Conservation (phyloP, 306 rosid species). For the Acacia melanoxylon region DNA sequence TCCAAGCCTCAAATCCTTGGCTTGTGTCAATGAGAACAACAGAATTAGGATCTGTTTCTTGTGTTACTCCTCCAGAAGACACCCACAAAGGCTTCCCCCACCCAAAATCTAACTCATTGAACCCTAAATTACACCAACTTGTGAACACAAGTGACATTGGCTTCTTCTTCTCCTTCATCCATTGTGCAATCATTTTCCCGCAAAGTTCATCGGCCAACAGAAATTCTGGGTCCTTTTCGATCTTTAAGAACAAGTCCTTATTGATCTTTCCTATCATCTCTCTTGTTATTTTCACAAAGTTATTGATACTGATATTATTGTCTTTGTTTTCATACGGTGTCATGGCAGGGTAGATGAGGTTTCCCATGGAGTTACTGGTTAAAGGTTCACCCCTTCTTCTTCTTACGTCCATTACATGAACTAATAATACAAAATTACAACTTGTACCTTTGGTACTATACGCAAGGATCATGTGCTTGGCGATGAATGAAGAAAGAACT, state of each 20-base stretch:
- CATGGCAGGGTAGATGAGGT: slow-evolving; percentile 34
- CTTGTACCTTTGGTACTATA: not conserved
- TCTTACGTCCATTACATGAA: slow-evolving; percentile 50
- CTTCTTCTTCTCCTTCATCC: not conserved
- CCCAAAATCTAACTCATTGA: slow-evolving; percentile 50
- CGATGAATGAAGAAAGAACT: slow-evolving; percentile 44
- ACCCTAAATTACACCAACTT: slow-evolving; percentile 44
- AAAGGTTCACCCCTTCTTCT: slow-evolving; percentile 40
- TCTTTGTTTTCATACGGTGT: not conserved
- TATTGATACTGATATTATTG: not conserved
- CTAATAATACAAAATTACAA: not conserved
- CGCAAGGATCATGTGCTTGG: slow-evolving; percentile 47
- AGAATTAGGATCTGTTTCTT: slow-evolving; percentile 31
- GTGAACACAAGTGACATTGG: slow-evolving; percentile 33
- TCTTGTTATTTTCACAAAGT: not conserved
- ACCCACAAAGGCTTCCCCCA: slow-evolving; percentile 56
- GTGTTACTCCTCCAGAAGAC: slow-evolving; percentile 45
- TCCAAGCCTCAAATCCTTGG: slow-evolving; percentile 53
- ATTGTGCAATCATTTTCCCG: slow-evolving; percentile 20
- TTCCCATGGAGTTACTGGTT: slow-evolving; percentile 22
- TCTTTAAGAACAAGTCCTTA: slow-evolving; percentile 31
- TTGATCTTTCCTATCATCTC: slow-evolving; percentile 16
- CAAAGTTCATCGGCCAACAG: not conserved
- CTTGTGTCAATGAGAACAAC: slow-evolving; percentile 41
- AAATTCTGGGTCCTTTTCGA: slow-evolving; percentile 42